phyloP scores from a whole-genome alignment of 2,329 filamentous ascomycete genomes.

The Metarhizium rileyi region DNA sequence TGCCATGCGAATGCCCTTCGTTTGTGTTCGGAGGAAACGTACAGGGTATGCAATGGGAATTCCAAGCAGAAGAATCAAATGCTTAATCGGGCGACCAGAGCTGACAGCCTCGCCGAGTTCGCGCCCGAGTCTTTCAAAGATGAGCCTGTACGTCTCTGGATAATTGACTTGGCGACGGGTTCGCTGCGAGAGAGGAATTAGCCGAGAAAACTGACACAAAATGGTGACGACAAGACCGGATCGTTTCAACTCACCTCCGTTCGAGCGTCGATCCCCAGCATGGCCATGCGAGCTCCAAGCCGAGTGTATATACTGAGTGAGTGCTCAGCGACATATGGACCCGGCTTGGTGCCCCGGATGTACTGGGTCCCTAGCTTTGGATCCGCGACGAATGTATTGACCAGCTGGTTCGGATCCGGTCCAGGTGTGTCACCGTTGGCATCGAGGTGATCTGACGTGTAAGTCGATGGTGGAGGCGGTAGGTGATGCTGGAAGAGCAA shows the following conservation, averaged over 20 bases:
- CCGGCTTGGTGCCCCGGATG: conserved; percentile 67
- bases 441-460: conserved; percentile 48
- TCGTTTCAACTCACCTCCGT: conserved; percentile 53
- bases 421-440: conserved; percentile 31
- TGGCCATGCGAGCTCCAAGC: conserved; percentile 71
- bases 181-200: conserved; percentile 35
- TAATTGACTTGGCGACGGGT: conserved; percentile 94
- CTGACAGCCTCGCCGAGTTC: conserved; percentile 62
- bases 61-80: conserved; percentile 78
- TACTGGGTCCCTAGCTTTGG: conserved; percentile 56
- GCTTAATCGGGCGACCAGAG: conserved; percentile 69
- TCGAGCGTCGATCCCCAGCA: conserved; percentile 83
- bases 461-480: conserved; percentile 75
- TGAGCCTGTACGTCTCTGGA: conserved; percentile 74
- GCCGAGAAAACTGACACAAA: neutral
- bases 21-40: conserved; percentile 17
- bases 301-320: conserved; percentile 82
- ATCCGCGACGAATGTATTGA: conserved; percentile 61
- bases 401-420: conserved; percentile 61
- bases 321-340: conserved; percentile 80
- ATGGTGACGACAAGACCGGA: neutral
- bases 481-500: conserved; percentile 95
- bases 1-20: neutral
- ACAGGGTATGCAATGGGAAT: conserved; percentile 80
- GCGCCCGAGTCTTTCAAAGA: conserved; percentile 65